These are phyloP conservation scores for Meyerozyma carpophila DNA, from an alignment of 1,139 yeast species.

Conservation along the genomic window DNA sequence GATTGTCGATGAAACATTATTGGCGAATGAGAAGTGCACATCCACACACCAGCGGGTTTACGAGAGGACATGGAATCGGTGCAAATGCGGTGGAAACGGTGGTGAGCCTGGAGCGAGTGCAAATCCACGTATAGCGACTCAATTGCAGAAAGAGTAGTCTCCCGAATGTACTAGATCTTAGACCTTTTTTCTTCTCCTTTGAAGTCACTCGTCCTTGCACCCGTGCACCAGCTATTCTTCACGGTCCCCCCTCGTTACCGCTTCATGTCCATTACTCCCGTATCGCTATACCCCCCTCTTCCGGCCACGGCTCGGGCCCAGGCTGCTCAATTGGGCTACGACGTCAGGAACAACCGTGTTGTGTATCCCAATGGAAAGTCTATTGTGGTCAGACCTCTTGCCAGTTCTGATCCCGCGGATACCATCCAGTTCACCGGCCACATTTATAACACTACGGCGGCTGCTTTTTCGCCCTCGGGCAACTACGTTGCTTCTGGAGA, in stretches of 20 bases:
- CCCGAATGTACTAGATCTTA: neutral
- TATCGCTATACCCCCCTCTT: constrained; percentile 55
- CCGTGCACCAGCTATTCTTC: neutral
- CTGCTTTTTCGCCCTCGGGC: constrained; percentile 84
- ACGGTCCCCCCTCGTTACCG: neutral
- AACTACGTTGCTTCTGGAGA: constrained; percentile 91
- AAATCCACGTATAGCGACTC: too few relatives aligned
- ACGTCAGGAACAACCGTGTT: constrained; percentile 57
- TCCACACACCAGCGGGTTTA: neutral
- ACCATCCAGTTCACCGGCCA: constrained; percentile 70
- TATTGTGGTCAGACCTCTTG: constrained; percentile 63
- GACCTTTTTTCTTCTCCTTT: neutral
- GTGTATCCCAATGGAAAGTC: constrained; percentile 84
- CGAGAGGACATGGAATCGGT: too few relatives aligned
- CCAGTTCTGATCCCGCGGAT: constrained; percentile 32
- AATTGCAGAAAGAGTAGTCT: too few relatives aligned
- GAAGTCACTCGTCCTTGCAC: neutral
- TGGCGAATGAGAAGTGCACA: neutral
- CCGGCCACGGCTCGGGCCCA: constrained; percentile 73
- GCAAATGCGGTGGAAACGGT: too few relatives aligned
- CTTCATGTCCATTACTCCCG: neutral
- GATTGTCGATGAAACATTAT: neutral
- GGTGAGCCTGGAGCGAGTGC: too few relatives aligned
- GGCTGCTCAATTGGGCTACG: constrained; percentile 71
- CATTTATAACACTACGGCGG: constrained; percentile 65